Evolutionary conservation across 1,284 basidiomycete species (phyloP), one percentile per base, ranked within the genome.

Genomic region (Boletellus deceptivus): DNA sequence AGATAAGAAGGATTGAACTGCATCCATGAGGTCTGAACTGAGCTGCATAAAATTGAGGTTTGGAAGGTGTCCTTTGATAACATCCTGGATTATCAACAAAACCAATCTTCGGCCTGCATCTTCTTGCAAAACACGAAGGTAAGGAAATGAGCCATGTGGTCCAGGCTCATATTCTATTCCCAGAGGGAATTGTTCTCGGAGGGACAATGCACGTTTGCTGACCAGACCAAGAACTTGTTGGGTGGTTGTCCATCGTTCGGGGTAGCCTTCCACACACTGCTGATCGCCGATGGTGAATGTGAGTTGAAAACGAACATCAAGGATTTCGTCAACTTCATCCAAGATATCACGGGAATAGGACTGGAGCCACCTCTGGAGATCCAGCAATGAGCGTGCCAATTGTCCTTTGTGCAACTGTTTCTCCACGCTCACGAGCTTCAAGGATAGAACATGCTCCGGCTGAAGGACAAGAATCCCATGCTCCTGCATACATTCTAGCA

Each of bases 81-180:
- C 53, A 24, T 70, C 64, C 16, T 61, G 20, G 0, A 64, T 57
- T 25, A 70, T 42, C 25, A 49, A 46, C 5, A 53, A 22, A 1
- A 70, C 38, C 1, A 75, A 54, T 11, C 34, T 11, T 10, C 52
- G 16, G 3, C 67, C 65, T n/a, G 62, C 60, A 3, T 62, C 49
- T 2, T 13, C 25, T 5, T 63, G 53, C 9, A 72, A 51, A 11
- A 76, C 59, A 6, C 72, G 72, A 33, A 75, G 49, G 17, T 59
- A 58, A 5, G 73, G 65, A 49, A 71, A 76, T 14, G 55, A 52
- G 10, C 59, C 61, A 0, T 54, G 6, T 2, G 18, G 46, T 2
- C 6, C 7, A 7, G 6, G 11, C 18, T 27, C 24, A 6, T 37
- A 37, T n/a, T 45, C 44, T 11, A 18, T 34, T 36, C 34, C 24